These are phyloP conservation scores for Globisporangium apiculatum DNA, from an alignment of 352 stramenopile genomes.

Conservation along the genomic window DNA sequence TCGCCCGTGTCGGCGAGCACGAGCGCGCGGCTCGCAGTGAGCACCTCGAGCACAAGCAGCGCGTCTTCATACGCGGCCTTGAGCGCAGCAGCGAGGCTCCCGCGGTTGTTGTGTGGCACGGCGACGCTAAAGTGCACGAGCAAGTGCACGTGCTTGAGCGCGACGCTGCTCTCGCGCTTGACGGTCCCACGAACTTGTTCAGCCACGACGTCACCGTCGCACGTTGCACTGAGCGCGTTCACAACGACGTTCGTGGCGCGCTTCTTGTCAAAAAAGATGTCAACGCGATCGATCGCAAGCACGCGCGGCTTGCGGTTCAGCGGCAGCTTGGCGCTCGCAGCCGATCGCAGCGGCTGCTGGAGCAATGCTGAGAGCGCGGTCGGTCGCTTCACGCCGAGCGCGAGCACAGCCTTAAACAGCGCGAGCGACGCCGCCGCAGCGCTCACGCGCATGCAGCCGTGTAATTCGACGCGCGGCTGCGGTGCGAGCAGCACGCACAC, in stretches of 20 bases:
- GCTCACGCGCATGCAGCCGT: constrained; percentile 25
- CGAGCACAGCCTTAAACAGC: constrained; percentile 31
- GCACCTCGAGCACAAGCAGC: constrained; percentile 16
- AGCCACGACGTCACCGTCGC: constrained; percentile 6
- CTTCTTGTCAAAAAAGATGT: constrained; percentile 21
- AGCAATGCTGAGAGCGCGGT: constrained; percentile 17
- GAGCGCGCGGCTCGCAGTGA: constrained; percentile 18
- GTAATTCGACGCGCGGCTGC: constrained; percentile 31
- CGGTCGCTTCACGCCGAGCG: constrained; percentile 11
- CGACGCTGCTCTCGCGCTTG: constrained; percentile 3
- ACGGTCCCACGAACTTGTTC: constrained; percentile 1
- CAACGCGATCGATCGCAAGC: constrained; percentile 24
- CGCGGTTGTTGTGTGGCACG: constrained; percentile 35
- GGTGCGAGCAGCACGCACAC: constrained; percentile 45
- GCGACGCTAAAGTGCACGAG: constrained; percentile 34
- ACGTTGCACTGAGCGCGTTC: constrained; percentile 11
- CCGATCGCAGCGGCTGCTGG: constrained; percentile 31
- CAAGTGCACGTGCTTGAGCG: constrained; percentile 17
- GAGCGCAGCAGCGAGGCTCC: constrained; percentile 26
- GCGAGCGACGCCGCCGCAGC: constrained; percentile 11
- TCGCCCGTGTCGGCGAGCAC: constrained; percentile 1
- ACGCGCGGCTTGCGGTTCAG: constrained; percentile 35
- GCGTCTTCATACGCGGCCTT: constrained; percentile 24
- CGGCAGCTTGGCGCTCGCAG: constrained; percentile 23
- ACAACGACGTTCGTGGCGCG: constrained; percentile 16